Conservation (phyloP, 805 yeast species). For the Starmera quercuum region DNA sequence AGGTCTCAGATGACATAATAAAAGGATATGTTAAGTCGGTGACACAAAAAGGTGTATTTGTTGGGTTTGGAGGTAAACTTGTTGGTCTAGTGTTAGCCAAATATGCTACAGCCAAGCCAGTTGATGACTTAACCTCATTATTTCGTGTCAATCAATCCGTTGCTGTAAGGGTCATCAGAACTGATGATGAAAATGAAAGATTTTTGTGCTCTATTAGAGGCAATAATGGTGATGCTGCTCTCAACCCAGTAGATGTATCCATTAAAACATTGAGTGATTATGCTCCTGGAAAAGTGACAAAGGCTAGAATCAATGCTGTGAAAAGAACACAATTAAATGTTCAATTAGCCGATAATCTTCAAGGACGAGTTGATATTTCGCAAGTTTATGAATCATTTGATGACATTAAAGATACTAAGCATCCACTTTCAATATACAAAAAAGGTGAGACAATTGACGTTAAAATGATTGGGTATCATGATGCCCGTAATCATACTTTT, state of each 20-base stretch:
- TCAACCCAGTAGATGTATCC: constrained; percentile 55
- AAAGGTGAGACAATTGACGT: constrained; percentile 53
- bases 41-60: constrained; percentile 76
- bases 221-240: constrained; percentile 22
- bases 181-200: constrained; percentile 63
- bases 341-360: constrained; percentile 65
- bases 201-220: constrained; percentile 59
- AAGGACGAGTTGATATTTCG: constrained; percentile 73
- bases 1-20: constrained; percentile 36
- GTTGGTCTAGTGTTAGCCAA: constrained; percentile 80
- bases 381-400: constrained; percentile 49
- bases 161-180: constrained; percentile 53
- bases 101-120: constrained; percentile 49
- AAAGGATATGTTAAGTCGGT: constrained; percentile 75
- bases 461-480: constrained; percentile 70
- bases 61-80: constrained; percentile 70
- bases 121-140: constrained; percentile 43
- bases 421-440: constrained; percentile 54
- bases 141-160: constrained; percentile 68
- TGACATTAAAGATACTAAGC: constrained; percentile 47
- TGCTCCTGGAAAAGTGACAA: constrained; percentile 52
- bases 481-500: constrained; percentile 59
- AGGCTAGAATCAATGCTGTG: constrained; percentile 52
- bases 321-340: constrained; percentile 72
- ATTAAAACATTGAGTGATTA: constrained; percentile 43